Percentiles rank a stretch among this genome's conserved stretches.
phyloP scores from a whole-genome alignment of 768 basidiomycete genomes.

The Amanita subjunquillea region DNA sequence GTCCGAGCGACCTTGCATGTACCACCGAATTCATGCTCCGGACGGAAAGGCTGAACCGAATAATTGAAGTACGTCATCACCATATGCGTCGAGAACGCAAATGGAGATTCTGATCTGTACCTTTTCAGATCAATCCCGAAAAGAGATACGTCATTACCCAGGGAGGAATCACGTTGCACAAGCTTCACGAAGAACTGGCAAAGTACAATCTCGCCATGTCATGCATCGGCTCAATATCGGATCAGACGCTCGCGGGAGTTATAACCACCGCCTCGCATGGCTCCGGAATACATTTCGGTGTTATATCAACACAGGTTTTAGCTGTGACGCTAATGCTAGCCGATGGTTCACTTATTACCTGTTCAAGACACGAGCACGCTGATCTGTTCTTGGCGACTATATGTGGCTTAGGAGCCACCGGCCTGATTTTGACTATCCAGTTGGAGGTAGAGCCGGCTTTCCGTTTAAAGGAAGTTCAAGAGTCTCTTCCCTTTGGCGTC shows the following conservation, averaged over 20 bases:
- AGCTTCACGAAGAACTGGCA: constrained; percentile 61
- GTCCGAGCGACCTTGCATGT: constrained; percentile 89
- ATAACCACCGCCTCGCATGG: constrained; percentile 95
- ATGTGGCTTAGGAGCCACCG: constrained; percentile 87
- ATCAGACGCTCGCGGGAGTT: constrained; percentile 89
- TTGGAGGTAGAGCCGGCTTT: constrained; percentile 78
- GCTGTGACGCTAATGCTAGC: constrained; percentile 71
- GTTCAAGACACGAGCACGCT: constrained; percentile 48
- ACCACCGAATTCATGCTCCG: constrained; percentile 81
- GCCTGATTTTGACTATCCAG: constrained; percentile 71
- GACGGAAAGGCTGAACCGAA: constrained; percentile 57
- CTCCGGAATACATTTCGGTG: constrained; percentile 68
- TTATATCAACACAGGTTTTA: constrained; percentile 74
- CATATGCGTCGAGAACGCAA: constrained; percentile 5
- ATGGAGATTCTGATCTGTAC: background rate
- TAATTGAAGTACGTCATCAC: constrained; percentile 60
- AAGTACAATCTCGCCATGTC: constrained; percentile 70
- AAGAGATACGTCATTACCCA: constrained; percentile 61
- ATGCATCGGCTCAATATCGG: constrained; percentile 93
- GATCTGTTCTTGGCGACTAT: constrained; percentile 86
- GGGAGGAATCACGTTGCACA: constrained; percentile 69
- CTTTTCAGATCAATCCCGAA: constrained; percentile 54
- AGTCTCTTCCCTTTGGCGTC: constrained; percentile 51
- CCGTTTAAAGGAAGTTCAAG: constrained; percentile 64
- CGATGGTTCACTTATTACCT: constrained; percentile 57